Evolutionary conservation across 192 early-diverging fungal genomes (phyloP).

Genomic region (Coemansia sp.): DNA sequence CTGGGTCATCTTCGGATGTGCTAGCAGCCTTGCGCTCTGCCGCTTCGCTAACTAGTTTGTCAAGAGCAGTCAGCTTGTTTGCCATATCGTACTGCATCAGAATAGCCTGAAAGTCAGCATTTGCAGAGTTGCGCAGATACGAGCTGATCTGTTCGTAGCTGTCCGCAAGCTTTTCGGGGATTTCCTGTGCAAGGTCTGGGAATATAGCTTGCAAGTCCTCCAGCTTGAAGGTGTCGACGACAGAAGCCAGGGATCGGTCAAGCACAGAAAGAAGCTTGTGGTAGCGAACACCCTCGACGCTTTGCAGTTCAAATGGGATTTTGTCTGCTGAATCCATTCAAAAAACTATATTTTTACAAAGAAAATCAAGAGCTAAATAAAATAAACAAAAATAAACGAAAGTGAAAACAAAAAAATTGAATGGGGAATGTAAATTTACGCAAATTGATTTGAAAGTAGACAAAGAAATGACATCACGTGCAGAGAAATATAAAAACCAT

Average conservation of each 20-base stretch:
- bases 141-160: constrained; percentile 52
- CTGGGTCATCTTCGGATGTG: constrained; percentile 6
- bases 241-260: constrained; percentile 52
- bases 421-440: background rate
- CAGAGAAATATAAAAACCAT: background rate
- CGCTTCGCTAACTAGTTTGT: constrained; percentile 39
- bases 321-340: constrained; percentile 3
- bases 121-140: constrained; percentile 50
- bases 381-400: background rate
- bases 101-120: constrained; percentile 49
- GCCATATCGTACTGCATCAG: constrained; percentile 55
- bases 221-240: constrained; percentile 46
- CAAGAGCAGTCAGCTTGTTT: constrained; percentile 36
- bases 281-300: constrained; percentile 44
- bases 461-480: background rate
- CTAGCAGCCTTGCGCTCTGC: constrained; percentile 24
- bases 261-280: constrained; percentile 48
- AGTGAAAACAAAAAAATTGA: background rate
- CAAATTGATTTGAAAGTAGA: background rate
- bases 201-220: constrained; percentile 38
- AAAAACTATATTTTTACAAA: background rate
- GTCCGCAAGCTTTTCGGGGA: constrained; percentile 46
- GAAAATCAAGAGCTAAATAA: background rate
- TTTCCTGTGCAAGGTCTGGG: constrained; percentile 43
- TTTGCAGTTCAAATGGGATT: background rate